These are phyloP conservation scores for Globisporangium splendens DNA, from an alignment of 352 stramenopile genomes.

Conservation along the genomic window DNA sequence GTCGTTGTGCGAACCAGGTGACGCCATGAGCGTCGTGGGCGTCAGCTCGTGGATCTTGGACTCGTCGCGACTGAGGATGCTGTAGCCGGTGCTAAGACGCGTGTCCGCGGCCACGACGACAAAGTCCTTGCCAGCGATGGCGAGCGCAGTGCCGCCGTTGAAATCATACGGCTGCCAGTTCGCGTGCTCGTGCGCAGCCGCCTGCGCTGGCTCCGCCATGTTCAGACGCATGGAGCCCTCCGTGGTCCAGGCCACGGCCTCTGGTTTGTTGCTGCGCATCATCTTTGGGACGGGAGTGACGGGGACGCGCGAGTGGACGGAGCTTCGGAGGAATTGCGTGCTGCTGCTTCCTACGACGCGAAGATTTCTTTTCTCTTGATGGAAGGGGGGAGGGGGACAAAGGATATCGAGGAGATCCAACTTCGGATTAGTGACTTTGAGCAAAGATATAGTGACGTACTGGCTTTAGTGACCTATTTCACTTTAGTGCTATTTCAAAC, in stretches of 20 bases:
- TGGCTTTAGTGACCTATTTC: no score
- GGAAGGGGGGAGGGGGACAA: background rate
- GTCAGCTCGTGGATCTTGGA: slow-evolving; percentile 87
- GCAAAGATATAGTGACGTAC: background rate
- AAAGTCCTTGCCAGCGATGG: slow-evolving; percentile 95
- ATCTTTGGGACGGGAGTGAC: background rate
- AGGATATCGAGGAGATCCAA: slow-evolving; percentile 1
- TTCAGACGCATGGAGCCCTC: slow-evolving; percentile 46
- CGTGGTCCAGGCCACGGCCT: slow-evolving; percentile 63
- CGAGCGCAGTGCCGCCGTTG: slow-evolving; percentile 85
- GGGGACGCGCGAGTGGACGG: background rate
- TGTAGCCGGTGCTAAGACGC: slow-evolving; percentile 95
- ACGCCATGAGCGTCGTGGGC: slow-evolving; percentile 65
- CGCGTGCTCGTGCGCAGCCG: slow-evolving; percentile 35
- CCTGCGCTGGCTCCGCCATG: slow-evolving; percentile 30
- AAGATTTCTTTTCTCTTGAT: slow-evolving; percentile 1
- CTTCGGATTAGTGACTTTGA: background rate
- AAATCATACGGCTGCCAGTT: slow-evolving; percentile 85
- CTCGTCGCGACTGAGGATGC: slow-evolving; percentile 94
- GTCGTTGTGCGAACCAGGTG: slow-evolving; percentile 82
- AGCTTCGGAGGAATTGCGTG: background rate
- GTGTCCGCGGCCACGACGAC: slow-evolving; percentile 96
- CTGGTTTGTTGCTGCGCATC: slow-evolving; percentile 34
- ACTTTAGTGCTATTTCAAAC: no score
- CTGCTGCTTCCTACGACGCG: background rate